Evolutionary conservation across 306 rosid genomes (phyloP).

Genomic region (Myrica gale): DNA sequence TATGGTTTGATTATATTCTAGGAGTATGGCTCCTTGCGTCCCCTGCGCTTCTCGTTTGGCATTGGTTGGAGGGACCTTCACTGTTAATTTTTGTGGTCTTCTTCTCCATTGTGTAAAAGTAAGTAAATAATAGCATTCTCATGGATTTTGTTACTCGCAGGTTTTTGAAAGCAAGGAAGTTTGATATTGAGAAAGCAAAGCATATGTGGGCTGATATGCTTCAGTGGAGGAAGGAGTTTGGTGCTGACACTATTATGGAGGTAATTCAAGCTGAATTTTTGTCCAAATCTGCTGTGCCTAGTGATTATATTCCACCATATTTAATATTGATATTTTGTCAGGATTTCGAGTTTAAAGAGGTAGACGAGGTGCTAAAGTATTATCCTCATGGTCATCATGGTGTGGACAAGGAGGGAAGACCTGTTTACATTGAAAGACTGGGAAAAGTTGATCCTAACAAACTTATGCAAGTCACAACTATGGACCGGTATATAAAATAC

Average conservation of each 20-base stretch:
- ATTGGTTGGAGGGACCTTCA: background rate
- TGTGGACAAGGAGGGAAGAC: slow-evolving; percentile 97
- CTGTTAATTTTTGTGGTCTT: background rate
- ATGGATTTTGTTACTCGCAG: slow-evolving; percentile 38
- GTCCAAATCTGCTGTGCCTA: slow-evolving; percentile 16
- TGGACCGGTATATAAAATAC: slow-evolving; percentile 91
- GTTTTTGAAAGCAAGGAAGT: slow-evolving; percentile 91
- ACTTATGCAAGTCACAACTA: slow-evolving; percentile 84
- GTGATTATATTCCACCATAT: slow-evolving; percentile 7
- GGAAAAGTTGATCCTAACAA: slow-evolving; percentile 91
- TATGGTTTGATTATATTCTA: background rate
- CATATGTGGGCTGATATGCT: slow-evolving; percentile 98
- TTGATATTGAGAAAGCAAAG: slow-evolving; percentile 87
- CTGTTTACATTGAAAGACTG: slow-evolving; percentile 89
- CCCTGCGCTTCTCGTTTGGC: background rate
- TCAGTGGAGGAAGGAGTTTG: slow-evolving; percentile 86
- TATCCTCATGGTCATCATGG: slow-evolving; percentile 98
- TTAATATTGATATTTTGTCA: slow-evolving; percentile 35
- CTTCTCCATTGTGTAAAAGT: background rate
- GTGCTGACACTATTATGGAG: slow-evolving; percentile 74
- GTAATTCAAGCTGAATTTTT: slow-evolving; percentile 27
- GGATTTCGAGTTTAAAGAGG: slow-evolving; percentile 87
- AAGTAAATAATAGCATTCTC: background rate
- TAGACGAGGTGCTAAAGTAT: slow-evolving; percentile 63
- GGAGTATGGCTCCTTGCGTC: background rate